Conservation (phyloP, 768 basidiomycete species). For the Scleroderma citrinum region DNA sequence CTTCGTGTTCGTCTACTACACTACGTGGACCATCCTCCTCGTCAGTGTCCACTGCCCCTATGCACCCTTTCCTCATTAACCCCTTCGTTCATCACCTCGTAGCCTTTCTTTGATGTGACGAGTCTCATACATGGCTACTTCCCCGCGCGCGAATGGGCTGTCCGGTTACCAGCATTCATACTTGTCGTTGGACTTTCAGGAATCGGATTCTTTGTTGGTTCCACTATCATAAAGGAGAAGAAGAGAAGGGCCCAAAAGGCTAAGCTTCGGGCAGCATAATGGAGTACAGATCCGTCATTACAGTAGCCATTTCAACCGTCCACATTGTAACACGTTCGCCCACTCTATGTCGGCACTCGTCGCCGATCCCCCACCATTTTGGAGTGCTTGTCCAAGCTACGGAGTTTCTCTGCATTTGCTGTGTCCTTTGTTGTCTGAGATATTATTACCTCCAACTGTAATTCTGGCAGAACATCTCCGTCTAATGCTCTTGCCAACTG, state of each 20-base stretch:
- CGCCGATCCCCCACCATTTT: conserved; percentile 17
- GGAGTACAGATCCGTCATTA: conserved; percentile 9
- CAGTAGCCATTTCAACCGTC: neutral
- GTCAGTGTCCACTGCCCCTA: conserved; percentile 37
- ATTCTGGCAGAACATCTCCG: conserved; percentile 45
- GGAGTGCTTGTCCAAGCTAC: conserved; percentile 40
- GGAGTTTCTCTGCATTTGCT: conserved; percentile 64
- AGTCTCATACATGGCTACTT: conserved; percentile 76
- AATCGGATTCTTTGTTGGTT: conserved; percentile 76
- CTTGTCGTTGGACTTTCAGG: conserved; percentile 75
- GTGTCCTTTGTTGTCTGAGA: conserved; percentile 59
- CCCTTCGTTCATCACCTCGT: conserved; percentile 2
- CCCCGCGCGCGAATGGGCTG: conserved; percentile 88
- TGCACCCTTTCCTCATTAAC: conserved; percentile 3
- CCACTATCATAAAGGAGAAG: conserved; percentile 70
- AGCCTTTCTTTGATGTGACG: conserved; percentile 79
- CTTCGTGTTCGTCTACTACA: conserved; percentile 83
- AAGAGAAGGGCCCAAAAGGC: conserved; percentile 59
- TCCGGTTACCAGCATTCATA: conserved; percentile 79
- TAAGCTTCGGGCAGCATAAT: conserved; percentile 54
- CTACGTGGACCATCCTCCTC: conserved; percentile 83
- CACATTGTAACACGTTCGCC: neutral
- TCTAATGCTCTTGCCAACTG: conserved; percentile 53
- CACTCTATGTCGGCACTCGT: conserved; percentile 6
- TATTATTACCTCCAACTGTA: conserved; percentile 41